Percentiles rank a stretch among this genome's conserved stretches.
phyloP scores from a whole-genome alignment of 345 rosid species.

The Eucalyptus polybractea region DNA sequence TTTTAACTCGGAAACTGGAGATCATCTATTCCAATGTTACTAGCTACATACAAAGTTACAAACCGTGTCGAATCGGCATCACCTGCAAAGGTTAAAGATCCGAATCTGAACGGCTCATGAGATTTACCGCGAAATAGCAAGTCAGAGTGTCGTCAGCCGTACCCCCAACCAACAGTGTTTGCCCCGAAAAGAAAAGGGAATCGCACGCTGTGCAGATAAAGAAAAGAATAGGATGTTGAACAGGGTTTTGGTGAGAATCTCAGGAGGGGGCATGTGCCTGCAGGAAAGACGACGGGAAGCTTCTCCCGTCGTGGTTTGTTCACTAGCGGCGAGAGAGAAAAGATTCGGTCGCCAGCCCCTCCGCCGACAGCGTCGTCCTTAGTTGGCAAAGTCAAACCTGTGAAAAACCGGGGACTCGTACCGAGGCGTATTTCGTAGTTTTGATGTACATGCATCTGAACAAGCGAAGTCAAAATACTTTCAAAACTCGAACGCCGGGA shows the following conservation, averaged over 20 bases:
- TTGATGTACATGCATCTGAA: neutral
- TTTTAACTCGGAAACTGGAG: neutral
- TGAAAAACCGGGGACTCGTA: neutral
- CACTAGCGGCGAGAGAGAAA: neutral
- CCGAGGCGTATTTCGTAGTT: neutral
- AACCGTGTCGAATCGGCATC: neutral
- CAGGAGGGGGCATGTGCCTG: neutral
- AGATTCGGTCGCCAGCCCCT: neutral
- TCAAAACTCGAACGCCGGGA: neutral
- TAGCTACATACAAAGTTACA: rapidly evolving
- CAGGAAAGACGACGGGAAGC: neutral
- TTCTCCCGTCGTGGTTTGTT: neutral
- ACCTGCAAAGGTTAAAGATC: neutral
- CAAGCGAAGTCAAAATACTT: neutral
- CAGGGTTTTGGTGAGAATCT: neutral
- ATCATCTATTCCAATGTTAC: neutral
- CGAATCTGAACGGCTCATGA: neutral
- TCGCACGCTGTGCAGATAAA: neutral
- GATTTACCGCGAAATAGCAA: neutral
- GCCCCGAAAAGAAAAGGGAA: neutral
- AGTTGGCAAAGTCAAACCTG: neutral
- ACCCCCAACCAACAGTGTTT: neutral
- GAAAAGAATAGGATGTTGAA: neutral
- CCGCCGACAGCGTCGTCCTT: neutral
- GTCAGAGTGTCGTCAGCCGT: neutral